Base-by-base conservation (phyloP, 805 yeast species). In the Blastobotrys muscicola region DNA sequence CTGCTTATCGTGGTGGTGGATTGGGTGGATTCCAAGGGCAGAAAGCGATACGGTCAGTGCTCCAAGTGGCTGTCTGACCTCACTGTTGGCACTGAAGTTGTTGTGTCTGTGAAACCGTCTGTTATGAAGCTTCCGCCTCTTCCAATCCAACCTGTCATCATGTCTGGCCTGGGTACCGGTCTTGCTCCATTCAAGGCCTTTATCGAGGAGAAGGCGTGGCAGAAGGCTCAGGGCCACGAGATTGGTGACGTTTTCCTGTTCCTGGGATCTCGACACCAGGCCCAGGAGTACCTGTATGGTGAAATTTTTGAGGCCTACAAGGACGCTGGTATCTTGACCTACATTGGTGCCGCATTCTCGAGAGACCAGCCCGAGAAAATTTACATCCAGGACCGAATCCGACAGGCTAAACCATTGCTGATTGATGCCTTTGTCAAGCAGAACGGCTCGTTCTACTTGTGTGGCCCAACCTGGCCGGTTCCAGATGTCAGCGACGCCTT, bases 401-500 rank as follows among this genome's bases (percentile, higher is more conserved):
- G 87, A 58, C 85, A 86, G 61, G 75, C 78, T 46, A 67, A 85
- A 57, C 73, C 70, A 42, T 81, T 76, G 36, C 73, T 90, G 64
- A 82, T 83, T 39, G 84, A 78, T 36, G 89, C 95, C 41, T 77
- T 90, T 64, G 82, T 80, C 36, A 67, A 70, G 50, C 74, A 87
- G 67, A 69, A 80, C 45, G 97, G 97, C 45, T 80, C 87, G 20
- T 90, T 90, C 76, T 90, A 90, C 69, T 73, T 90, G 61, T 90
- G 97, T 78, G 97, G 97, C 50, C 97, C 97, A 36, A 90, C 97
- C 2, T 90, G 97, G 97, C 97, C 97, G 30, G 97, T 90, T 58
- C 96, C 97, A 8, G 96, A 89, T 62, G 84, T 90, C 56, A 84
- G 95, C 42, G 82, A 81, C 36, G 94, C 95, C 56, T 70, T 90